These are phyloP conservation scores for Hapsidospora chrysogenum DNA, from an alignment of 495 filamentous ascomycete genomes.

Conservation along the genomic window DNA sequence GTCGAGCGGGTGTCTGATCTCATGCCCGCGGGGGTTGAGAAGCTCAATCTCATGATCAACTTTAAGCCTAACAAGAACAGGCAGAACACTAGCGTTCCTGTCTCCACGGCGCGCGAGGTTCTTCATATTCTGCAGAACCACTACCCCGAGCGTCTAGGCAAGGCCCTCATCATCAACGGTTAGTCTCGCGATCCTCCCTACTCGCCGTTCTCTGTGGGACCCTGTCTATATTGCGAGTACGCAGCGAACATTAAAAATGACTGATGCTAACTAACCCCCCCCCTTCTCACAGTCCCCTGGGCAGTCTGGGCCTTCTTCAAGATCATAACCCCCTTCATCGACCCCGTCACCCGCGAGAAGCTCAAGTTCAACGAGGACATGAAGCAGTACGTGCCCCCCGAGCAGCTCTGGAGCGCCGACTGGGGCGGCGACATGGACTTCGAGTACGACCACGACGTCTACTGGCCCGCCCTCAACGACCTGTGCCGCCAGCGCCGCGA, in stretches of 20 bases:
- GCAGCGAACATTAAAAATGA: neutral
- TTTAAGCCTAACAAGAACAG: conserved; percentile 55
- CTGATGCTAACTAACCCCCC: conserved; percentile 3
- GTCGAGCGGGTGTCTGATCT: conserved; percentile 78
- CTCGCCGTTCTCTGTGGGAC: neutral
- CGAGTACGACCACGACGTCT: conserved; percentile 68
- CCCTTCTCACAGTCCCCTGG: conserved; percentile 51
- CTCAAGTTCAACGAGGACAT: conserved; percentile 90
- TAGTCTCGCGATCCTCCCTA: conserved; percentile 11
- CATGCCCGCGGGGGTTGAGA: conserved; percentile 75
- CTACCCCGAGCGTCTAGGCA: conserved; percentile 85
- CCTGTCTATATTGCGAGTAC: neutral
- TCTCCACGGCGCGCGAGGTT: conserved; percentile 61
- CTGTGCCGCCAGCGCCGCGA: conserved; percentile 44
- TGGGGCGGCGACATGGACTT: conserved; percentile 52
- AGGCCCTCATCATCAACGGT: conserved; percentile 77
- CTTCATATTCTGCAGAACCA: conserved; percentile 83
- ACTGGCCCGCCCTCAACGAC: conserved; percentile 73
- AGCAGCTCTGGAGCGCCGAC: conserved; percentile 58
- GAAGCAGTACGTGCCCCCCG: conserved; percentile 52
- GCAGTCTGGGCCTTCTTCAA: conserved; percentile 85
- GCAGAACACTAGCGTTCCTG: conserved; percentile 55
- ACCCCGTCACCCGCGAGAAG: conserved; percentile 79
- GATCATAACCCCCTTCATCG: conserved; percentile 87
- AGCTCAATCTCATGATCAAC: conserved; percentile 69